These are phyloP conservation scores for Eutypa lata DNA, from an alignment of 2,329 filamentous ascomycete genomes.

Conservation along the genomic window DNA sequence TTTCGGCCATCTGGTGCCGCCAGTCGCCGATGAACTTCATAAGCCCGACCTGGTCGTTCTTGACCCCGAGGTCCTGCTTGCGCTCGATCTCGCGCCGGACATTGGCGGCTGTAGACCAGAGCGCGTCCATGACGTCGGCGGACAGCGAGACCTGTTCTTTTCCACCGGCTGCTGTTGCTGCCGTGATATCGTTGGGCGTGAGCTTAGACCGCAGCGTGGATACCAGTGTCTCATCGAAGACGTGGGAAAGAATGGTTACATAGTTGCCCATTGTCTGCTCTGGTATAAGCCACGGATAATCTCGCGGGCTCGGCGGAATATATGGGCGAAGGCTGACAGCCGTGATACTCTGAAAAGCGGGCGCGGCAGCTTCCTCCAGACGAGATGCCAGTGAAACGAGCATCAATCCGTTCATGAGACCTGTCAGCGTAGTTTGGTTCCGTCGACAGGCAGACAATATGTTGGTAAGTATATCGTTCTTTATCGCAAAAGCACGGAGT, in stretches of 20 bases:
- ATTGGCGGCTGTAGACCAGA: constrained; percentile 20
- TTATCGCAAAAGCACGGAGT: constrained; percentile 14
- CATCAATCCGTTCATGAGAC: constrained; percentile 16
- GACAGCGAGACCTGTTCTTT: neutral
- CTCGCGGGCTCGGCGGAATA: constrained; percentile 2
- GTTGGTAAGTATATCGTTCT: constrained; percentile 1
- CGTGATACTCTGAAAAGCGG: constrained; percentile 13
- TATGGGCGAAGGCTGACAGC: constrained; percentile 13
- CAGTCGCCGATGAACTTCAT: constrained; percentile 20
- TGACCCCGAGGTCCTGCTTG: constrained; percentile 24
- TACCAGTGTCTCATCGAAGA: constrained; percentile 15
- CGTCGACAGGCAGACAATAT: constrained; percentile 15
- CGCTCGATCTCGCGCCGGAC: constrained; percentile 26
- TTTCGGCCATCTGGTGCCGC: constrained; percentile 6
- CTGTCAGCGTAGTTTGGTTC: constrained; percentile 19
- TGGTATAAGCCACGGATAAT: constrained; percentile 5
- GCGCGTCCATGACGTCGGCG: constrained; percentile 3
- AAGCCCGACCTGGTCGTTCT: constrained; percentile 30
- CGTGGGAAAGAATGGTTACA: constrained; percentile 14
- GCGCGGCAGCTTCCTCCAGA: constrained; percentile 2
- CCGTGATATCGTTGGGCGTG: neutral
- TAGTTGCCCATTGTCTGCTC: constrained; percentile 15
- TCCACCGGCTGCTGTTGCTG: neutral
- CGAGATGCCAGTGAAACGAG: constrained; percentile 10
- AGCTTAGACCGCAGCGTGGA: constrained; percentile 11